These are phyloP conservation scores for Myochromella boudieri DNA, from an alignment of 768 basidiomycete genomes.

Conservation along the genomic window DNA sequence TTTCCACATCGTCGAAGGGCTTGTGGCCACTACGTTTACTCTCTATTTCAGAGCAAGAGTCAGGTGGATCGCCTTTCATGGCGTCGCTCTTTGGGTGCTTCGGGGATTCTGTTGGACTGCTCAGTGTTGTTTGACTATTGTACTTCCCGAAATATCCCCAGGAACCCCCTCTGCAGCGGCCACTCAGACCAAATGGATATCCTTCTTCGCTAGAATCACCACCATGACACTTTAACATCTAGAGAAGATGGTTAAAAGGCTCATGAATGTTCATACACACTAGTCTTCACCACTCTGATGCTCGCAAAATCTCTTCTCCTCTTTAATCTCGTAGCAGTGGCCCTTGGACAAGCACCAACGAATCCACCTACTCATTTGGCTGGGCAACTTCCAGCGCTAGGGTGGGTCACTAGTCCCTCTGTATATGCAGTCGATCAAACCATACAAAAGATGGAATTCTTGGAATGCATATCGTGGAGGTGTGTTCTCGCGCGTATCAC, in stretches of 20 bases:
- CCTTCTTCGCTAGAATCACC: no score
- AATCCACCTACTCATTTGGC: constrained; percentile 37
- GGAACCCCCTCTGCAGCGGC: no score
- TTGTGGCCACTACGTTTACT: no score
- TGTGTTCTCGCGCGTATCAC: constrained; percentile 14
- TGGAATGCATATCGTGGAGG: constrained; percentile 52
- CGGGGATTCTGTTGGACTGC: background rate
- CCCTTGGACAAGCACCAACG: constrained; percentile 33
- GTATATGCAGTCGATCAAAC: no score
- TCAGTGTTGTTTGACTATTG: no score
- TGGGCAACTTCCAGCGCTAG: constrained; percentile 47
- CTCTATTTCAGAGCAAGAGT: no score
- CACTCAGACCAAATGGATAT: no score
- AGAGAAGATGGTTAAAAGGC: background rate
- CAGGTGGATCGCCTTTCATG: no score
- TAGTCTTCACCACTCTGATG: background rate
- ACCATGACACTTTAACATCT: no score
- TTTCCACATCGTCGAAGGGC: no score
- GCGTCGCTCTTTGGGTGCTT: background rate
- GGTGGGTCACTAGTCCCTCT: constrained; percentile 35
- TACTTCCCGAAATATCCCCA: constrained; percentile 7
- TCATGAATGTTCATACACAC: background rate
- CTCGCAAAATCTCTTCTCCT: constrained; percentile 7
- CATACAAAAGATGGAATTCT: constrained; percentile 47
- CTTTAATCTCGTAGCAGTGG: constrained; percentile 7